A percentile compares a stretch with the other conserved stretches of the same genome.
Conservation (phyloP, 2,329 filamentous ascomycete genomes). For the Aureobasidium lini region DNA sequence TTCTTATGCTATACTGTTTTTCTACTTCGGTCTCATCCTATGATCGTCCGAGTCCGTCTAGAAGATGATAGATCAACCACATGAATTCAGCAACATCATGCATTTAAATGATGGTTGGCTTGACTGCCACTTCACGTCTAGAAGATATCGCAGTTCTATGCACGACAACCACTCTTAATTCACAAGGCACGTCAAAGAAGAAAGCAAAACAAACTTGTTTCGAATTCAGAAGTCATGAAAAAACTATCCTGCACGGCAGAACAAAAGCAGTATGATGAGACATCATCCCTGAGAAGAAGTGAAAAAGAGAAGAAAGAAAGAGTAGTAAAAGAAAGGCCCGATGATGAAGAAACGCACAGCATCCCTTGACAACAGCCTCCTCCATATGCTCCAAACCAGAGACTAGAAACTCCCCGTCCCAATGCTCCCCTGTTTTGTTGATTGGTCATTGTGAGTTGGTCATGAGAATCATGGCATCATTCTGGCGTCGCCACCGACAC, state of each 20-base stretch:
- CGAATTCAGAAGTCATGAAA: background rate
- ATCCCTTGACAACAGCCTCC: background rate
- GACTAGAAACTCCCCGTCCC: background rate
- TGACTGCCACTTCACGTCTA: too few relatives aligned
- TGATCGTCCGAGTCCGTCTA: too few relatives aligned
- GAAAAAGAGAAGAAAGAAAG: background rate
- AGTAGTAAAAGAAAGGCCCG: background rate
- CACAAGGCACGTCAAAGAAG: too few relatives aligned
- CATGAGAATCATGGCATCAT: background rate
- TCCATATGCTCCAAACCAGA: background rate
- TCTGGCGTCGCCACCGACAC: background rate
- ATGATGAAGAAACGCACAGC: background rate
- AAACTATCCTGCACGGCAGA: background rate
- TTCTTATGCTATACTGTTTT: too few relatives aligned
- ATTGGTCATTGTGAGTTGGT: background rate
- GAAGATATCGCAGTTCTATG: too few relatives aligned
- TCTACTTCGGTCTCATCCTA: too few relatives aligned
- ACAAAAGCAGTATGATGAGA: background rate
- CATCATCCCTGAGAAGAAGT: conserved; percentile 1
- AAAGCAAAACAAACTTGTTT: background rate
- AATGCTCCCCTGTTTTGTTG: background rate
- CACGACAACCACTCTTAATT: background rate
- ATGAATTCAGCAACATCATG: too few relatives aligned
- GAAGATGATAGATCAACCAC: too few relatives aligned
- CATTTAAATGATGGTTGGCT: too few relatives aligned